These are phyloP conservation scores for Phaeosphaeria sp. DNA, from an alignment of 2,329 filamentous ascomycete genomes.

Conservation along the genomic window DNA sequence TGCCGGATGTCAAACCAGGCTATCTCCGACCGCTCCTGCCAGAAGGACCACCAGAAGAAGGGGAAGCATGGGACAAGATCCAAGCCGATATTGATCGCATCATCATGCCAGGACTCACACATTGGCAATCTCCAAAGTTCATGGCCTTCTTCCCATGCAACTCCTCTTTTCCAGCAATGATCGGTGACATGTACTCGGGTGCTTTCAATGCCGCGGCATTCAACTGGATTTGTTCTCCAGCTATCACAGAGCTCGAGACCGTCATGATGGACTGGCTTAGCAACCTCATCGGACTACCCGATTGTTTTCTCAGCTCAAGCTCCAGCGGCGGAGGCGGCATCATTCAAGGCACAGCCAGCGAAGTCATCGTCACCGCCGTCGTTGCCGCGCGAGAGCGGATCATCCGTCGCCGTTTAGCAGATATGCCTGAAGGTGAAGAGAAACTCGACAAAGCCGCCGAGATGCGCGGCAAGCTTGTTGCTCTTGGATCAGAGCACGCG, in stretches of 20 bases:
- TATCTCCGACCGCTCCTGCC: slow-evolving; percentile 86
- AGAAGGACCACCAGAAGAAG: slow-evolving; percentile 66
- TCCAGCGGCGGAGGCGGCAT: slow-evolving; percentile 83
- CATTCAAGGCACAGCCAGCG: slow-evolving; percentile 90
- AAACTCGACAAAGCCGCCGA: slow-evolving; percentile 67
- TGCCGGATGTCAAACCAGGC: slow-evolving; percentile 81
- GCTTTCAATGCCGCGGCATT: slow-evolving; percentile 91
- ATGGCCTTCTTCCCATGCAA: slow-evolving; percentile 93
- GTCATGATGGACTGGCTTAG: slow-evolving; percentile 92
- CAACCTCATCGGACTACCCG: slow-evolving; percentile 74
- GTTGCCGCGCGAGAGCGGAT: slow-evolving; percentile 78
- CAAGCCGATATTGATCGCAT: slow-evolving; percentile 82
- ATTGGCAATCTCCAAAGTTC: slow-evolving; percentile 92
- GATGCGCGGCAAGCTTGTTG: slow-evolving; percentile 75
- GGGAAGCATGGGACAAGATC: slow-evolving; percentile 79
- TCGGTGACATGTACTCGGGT: slow-evolving; percentile 91
- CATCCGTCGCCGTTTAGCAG: slow-evolving; percentile 56
- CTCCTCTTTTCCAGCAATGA: slow-evolving; percentile 81
- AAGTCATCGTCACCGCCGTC: slow-evolving; percentile 85
- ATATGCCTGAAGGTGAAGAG: slow-evolving; percentile 44
- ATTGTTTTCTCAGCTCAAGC: slow-evolving; percentile 69
- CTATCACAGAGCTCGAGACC: slow-evolving; percentile 91
- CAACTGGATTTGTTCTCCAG: slow-evolving; percentile 96
- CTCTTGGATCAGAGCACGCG: slow-evolving; percentile 77
- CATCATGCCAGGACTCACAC: slow-evolving; percentile 90